These are phyloP conservation scores for Selaginella tamariscina DNA, from an alignment of 75 land plant genomes.

Conservation along the genomic window DNA sequence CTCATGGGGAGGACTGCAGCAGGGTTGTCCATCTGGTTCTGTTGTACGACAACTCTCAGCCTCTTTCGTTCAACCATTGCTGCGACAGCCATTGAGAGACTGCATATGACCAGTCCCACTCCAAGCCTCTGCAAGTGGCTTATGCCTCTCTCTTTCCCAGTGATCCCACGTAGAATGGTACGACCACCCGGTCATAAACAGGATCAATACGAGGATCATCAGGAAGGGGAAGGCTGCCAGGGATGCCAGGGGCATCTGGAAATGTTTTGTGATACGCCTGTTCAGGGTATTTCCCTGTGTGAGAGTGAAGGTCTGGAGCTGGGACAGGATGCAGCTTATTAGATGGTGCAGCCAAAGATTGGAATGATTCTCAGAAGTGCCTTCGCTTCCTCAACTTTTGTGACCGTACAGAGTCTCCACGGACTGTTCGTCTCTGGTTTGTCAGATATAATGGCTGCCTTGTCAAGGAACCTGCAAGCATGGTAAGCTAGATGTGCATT, in stretches of 20 bases:
- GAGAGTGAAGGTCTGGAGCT: constrained; percentile 8
- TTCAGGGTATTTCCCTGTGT: background rate
- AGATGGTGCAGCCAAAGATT: constrained; percentile 3
- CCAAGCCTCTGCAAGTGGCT: constrained; percentile 4
- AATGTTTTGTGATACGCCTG: background rate
- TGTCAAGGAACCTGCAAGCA: constrained; percentile 2
- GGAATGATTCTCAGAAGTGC: background rate
- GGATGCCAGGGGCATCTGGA: constrained; percentile 9
- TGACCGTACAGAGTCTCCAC: constrained; percentile 1
- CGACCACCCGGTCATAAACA: background rate
- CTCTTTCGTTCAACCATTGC: background rate
- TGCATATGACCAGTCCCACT: background rate
- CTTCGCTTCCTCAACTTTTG: constrained; percentile 10
- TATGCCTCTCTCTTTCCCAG: constrained; percentile 5
- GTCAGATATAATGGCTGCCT: background rate
- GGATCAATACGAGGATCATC: background rate
- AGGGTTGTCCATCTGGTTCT: background rate
- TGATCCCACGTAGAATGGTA: background rate
- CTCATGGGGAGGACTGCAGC: constrained; percentile 17
- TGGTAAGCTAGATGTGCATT: no score
- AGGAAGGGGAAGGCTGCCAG: background rate
- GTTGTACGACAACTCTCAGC: background rate
- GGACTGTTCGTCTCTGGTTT: background rate
- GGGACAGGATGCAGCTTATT: background rate
- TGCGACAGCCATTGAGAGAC: background rate